phyloP scores from a whole-genome alignment of 2,329 filamentous ascomycete species.

The Colletotrichum spaethianum region DNA sequence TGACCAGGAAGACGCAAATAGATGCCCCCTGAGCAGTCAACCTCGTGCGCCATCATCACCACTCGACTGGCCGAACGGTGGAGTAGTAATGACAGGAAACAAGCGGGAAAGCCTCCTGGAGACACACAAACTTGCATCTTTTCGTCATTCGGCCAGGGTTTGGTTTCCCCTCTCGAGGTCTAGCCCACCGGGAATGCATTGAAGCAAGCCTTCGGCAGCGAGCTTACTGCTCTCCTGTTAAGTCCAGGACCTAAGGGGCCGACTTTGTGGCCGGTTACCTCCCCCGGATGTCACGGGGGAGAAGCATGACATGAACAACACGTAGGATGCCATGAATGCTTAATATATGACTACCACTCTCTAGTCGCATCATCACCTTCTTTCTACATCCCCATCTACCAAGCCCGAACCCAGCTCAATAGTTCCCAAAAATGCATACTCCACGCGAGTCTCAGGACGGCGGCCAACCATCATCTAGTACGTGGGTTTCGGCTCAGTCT shows the following conservation, averaged over 20 bases:
- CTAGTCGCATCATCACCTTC: conserved; percentile 15
- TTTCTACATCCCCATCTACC: conserved; percentile 13
- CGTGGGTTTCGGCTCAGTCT: conserved; percentile 33
- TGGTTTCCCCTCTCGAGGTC: conserved; percentile 23
- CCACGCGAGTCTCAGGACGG: conserved; percentile 37
- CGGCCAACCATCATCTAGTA: conserved; percentile 38
- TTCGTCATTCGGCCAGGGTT: conserved; percentile 17
- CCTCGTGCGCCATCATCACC: conserved; percentile 32
- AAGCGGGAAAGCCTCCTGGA: conserved; percentile 17
- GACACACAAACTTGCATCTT: conserved; percentile 13
- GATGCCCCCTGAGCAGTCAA: conserved; percentile 26
- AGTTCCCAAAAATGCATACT: conserved; percentile 39
- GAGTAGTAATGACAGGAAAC: conserved; percentile 16
- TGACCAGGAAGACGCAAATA: conserved; percentile 29
- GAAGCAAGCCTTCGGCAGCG: neutral
- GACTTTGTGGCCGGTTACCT: conserved; percentile 8
- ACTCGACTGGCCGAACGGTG: conserved; percentile 24
- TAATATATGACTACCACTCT: conserved; percentile 33
- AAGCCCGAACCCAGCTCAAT: conserved; percentile 25
- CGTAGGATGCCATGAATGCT: conserved; percentile 5
- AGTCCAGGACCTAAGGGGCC: conserved; percentile 14
- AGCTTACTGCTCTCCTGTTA: conserved; percentile 24
- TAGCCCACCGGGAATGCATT: conserved; percentile 27
- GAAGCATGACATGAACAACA: conserved; percentile 18
- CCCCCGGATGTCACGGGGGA: conserved; percentile 20